Evolutionary conservation across 1,284 basidiomycete species (phyloP), one percentile per base, ranked within the genome.

Genomic region (Ustilago xerochloae): DNA sequence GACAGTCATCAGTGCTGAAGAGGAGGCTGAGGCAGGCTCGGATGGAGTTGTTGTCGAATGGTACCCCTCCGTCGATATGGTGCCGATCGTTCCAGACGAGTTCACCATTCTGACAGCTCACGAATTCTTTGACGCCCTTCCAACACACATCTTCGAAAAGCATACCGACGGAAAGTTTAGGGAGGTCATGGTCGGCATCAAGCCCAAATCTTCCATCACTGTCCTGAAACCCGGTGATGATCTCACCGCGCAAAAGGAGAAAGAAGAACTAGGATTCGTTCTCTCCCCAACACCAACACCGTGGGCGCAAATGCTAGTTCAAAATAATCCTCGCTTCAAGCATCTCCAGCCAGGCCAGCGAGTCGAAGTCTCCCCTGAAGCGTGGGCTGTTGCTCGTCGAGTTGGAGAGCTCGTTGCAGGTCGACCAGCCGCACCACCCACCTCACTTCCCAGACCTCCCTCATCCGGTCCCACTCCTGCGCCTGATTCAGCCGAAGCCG

Each of bases 71-170:
- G 85, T 96, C 7, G 89, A 92, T 33, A 89, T 91, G 33, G 86
- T 98, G 0, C 85, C 88, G 0, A 66, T 86, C 22, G 77, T 86
- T 85, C 52, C 79, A 84, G 80, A 56, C 3, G 51, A 63, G 39
- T 98, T 91, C 84, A 97, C 94, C 0, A 90, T 97, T 87, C 85
- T 97, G 20, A 86, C 97, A 7, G 97, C 96, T 0, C 96, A 99
- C 84, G 97, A 99, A 83, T 97, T 99, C 86, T 98, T 99, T 73
- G 97, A 99, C 81, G 96, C 96, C 0, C 87, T 99, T 50, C 96
- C 96, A 0, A 90, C 97, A 50, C 93, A 97, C 84, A 87, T 96
- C 30, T 87, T 99, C 47, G 90, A 97, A 87, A 81, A 81, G 61
- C 76, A 78, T 6, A 18, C 48, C 6, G 87, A 90, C 36, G 94